Conservation (phyloP, 257 asterid species). For the Ajuga chamaepitys region DNA sequence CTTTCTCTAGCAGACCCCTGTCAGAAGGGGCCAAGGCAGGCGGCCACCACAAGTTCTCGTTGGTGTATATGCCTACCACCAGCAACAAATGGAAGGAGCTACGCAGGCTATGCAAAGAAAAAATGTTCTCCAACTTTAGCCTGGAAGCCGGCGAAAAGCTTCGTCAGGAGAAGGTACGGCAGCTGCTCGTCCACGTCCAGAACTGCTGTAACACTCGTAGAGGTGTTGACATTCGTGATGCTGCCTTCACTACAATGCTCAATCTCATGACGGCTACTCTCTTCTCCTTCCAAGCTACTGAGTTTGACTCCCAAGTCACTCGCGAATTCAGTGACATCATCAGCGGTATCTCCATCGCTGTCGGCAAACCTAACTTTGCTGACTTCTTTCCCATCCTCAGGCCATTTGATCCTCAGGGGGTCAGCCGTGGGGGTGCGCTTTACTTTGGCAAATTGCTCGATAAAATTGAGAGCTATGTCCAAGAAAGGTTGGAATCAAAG, state of each 20-base stretch:
- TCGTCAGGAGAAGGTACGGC: constrained; percentile 20
- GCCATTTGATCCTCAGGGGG: constrained; percentile 31
- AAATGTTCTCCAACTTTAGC: constrained; percentile 18
- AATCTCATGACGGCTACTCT: constrained; percentile 31
- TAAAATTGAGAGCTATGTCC: background rate
- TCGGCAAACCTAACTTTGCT: too few species aligned
- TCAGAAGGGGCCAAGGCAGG: background rate
- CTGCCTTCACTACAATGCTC: constrained; percentile 23
- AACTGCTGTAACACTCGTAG: background rate
- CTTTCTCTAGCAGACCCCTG: background rate
- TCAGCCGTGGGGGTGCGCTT: constrained; percentile 2
- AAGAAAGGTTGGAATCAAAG: constrained; percentile 5
- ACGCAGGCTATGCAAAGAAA: constrained; percentile 27
- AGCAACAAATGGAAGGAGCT: constrained; percentile 24
- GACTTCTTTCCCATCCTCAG: too few species aligned
- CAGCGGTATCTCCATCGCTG: too few species aligned
- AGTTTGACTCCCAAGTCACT: too few species aligned
- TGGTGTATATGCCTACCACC: constrained; percentile 21
- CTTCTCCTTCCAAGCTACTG: too few species aligned
- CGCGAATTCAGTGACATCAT: too few species aligned
- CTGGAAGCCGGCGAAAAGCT: constrained; percentile 23
- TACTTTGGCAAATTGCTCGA: constrained; percentile 14
- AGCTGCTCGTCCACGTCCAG: constrained; percentile 7
- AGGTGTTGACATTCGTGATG: constrained; percentile 23
- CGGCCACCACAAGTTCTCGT: background rate